These are phyloP conservation scores for Talaromyces proteolyticus DNA, from an alignment of 495 filamentous ascomycete genomes.

Conservation along the genomic window DNA sequence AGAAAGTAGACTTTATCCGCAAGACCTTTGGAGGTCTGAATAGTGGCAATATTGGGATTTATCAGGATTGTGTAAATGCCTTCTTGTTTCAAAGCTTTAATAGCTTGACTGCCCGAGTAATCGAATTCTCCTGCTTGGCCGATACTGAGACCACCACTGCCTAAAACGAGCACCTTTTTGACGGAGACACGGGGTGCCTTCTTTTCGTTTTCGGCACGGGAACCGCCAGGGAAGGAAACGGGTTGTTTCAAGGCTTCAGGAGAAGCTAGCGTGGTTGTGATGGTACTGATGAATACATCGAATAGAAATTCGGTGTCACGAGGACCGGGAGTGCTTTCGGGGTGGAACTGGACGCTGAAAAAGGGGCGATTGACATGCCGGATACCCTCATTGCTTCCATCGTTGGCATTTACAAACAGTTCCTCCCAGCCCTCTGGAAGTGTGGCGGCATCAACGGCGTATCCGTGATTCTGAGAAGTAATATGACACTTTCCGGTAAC, in stretches of 20 bases:
- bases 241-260: slow-evolving; percentile 56
- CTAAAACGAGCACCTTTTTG: slow-evolving; percentile 97
- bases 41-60: slow-evolving; percentile 98
- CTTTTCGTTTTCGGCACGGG: slow-evolving; percentile 65
- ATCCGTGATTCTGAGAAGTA: slow-evolving; percentile 80
- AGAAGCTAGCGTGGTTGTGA: slow-evolving; percentile 59
- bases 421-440: slow-evolving; percentile 81
- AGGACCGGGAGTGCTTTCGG: slow-evolving; percentile 91
- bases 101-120: slow-evolving; percentile 88
- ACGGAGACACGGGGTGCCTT: slow-evolving; percentile 72
- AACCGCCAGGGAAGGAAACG: slow-evolving; percentile 82
- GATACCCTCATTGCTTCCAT: slow-evolving; percentile 96
- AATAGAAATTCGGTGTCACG: slow-evolving; percentile 97
- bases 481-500: slow-evolving; percentile 95
- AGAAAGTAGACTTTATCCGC: slow-evolving; percentile 99
- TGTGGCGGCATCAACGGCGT: slow-evolving; percentile 74
- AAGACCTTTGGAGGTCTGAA: slow-evolving; percentile 92
- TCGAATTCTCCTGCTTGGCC: slow-evolving; percentile 99
- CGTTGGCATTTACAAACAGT: slow-evolving; percentile 95
- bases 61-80: slow-evolving; percentile 93
- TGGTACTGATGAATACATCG: slow-evolving; percentile 88
- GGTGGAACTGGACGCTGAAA: slow-evolving; percentile 99
- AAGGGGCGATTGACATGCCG: slow-evolving; percentile 77
- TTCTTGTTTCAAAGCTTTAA: slow-evolving; percentile 96
- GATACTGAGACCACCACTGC: slow-evolving; percentile 93